A percentile compares a stretch with the other conserved stretches of the same genome.
Evolutionary conservation across 495 filamentous ascomycete genomes (phyloP).

Genomic region (Opeltia flavorubescens): DNA sequence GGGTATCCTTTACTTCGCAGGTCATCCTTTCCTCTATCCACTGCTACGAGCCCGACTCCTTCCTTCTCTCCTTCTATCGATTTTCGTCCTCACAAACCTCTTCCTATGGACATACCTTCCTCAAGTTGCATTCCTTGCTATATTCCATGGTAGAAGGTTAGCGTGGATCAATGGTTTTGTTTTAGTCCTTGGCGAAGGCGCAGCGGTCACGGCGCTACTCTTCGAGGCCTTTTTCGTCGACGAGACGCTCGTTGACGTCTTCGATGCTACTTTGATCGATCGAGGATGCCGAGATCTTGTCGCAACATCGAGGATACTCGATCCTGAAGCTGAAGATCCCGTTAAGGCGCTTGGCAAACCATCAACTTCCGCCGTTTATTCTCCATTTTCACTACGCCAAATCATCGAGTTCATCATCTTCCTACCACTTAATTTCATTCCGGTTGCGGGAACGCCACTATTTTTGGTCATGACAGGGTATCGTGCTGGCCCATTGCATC

Average conservation of each 20-base stretch:
- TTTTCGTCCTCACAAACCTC: slow-evolving; percentile 44
- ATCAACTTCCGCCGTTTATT: slow-evolving; percentile 41
- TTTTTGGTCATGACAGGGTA: slow-evolving; percentile 51
- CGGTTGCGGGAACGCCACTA: slow-evolving; percentile 46
- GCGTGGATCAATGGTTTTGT: slow-evolving; percentile 52
- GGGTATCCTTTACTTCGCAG: slow-evolving; percentile 47
- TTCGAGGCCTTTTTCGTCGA: slow-evolving; percentile 60
- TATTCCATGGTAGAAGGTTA: slow-evolving; percentile 40
- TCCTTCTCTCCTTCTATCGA: slow-evolving; percentile 42
- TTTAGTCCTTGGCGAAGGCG: slow-evolving; percentile 52
- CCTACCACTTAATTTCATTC: slow-evolving; percentile 52
- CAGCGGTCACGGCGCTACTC: slow-evolving; percentile 42
- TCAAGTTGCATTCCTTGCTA: slow-evolving; percentile 47
- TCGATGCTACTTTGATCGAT: slow-evolving; percentile 47
- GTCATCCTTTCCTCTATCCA: slow-evolving; percentile 49
- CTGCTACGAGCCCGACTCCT: slow-evolving; percentile 44
- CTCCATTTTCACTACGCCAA: slow-evolving; percentile 58
- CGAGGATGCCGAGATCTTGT: slow-evolving; percentile 46
- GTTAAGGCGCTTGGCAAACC: slow-evolving; percentile 44
- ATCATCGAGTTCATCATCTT: slow-evolving; percentile 63
- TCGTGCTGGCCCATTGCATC: slow-evolving; percentile 50
- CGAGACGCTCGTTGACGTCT: slow-evolving; percentile 53
- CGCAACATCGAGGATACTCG: slow-evolving; percentile 36
- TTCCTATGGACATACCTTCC: slow-evolving; percentile 43
- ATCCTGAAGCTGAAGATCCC: slow-evolving; percentile 36